Evolutionary conservation across 2,329 filamentous ascomycete genomes (phyloP), one percentile per base, ranked within the genome.

Genomic region (Emericellopsis cladophorae): DNA sequence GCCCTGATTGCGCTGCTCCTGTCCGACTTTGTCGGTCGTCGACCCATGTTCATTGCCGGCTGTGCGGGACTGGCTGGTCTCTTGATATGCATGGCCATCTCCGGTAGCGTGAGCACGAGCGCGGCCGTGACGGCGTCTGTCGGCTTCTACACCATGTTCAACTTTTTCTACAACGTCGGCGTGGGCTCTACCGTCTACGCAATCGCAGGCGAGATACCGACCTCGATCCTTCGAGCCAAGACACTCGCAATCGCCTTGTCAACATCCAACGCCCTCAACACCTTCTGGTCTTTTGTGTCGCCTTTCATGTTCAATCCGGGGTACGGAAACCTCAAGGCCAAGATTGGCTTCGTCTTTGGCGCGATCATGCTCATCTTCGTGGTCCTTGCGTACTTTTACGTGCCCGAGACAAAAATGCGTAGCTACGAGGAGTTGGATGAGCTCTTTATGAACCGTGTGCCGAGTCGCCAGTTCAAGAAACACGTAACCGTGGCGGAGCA

Each of bases 341-440:
- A 46, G 42, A 43, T 44, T 18, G 44, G 45, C 21, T 47, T 39
- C 44, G 36, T 47, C 16, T 47, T 44, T 32, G 45, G 44, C 12
- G 44, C 36, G 2, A 40, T 45, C 36, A 46, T 42, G 37, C 24
- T 41, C n/a, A 37, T 47, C 31, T 42, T 45, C 9, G 39, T 40
- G 23, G 35, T 46, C 8, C 31, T 45, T 2, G 40, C 36, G 5
- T 46, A 22, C 32, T 40, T 45, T 31, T 45, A 41, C 36, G 31
- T 44, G 4, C 42, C 42, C 10, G 42, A 44, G 39, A 44, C 39
- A 5, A 23, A 29, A 24, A 46, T 49, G 45, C 43, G 53, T 7
- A 53, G 44, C 5, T 54, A 53, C 1, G 53, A 54, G 33, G 51
- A 55, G 40, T n/a, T 55, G 29, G 53, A 55, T 3, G 52, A 55